Base-by-base conservation (phyloP, 2,329 filamentous ascomycete species). In the Lecanicillium sp. region DNA sequence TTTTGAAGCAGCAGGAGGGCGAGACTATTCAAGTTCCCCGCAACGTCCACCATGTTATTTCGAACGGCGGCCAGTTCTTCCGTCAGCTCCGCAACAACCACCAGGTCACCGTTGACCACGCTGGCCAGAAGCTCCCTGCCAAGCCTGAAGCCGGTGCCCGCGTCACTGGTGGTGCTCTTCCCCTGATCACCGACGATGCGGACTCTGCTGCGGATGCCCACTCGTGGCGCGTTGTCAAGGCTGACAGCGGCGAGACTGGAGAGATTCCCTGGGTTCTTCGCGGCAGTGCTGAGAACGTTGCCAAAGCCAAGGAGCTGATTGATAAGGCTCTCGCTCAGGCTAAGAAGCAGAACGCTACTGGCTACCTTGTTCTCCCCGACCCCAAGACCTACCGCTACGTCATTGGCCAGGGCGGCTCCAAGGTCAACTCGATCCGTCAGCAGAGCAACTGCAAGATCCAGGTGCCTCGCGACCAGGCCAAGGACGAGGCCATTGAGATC, bases 61-160 rank as follows among this genome's bases (percentile, higher is more conserved):
- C 87, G 44, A 91, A 95, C 64, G 90, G 91, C 55, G 93, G 91
- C 1, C 84, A 90, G 58, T 87, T 97, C 71, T 96, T 97, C 86
- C 87, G 91, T 55, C 86, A 83, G 59, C 81, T 98, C 35, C 83
- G 86, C 55, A 90, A 83, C 66, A 87, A 96, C 61, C 78, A 87
- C 67, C 84, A 87, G 56, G 89, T 98, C 55, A 93, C 86, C 1
- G 86, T 98, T 45, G 90, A 97, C 65, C 93, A 97, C 63, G 87
- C 82, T 48, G 90, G 90, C 37, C 82, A 93, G 51, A 72, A 84
- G 49, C 72, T 86, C 4, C 93, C 93, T 5, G 64, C 82, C 32
- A 90, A 84, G 69, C 78, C 85, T 23, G 68, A 78, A 50, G 67
- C 74, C 50, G 65, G 72, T 52, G 64, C 70, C 8, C 76, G 79